Evolutionary conservation across 495 filamentous ascomycete genomes (phyloP).

Genomic region (Penicillium coffeae): DNA sequence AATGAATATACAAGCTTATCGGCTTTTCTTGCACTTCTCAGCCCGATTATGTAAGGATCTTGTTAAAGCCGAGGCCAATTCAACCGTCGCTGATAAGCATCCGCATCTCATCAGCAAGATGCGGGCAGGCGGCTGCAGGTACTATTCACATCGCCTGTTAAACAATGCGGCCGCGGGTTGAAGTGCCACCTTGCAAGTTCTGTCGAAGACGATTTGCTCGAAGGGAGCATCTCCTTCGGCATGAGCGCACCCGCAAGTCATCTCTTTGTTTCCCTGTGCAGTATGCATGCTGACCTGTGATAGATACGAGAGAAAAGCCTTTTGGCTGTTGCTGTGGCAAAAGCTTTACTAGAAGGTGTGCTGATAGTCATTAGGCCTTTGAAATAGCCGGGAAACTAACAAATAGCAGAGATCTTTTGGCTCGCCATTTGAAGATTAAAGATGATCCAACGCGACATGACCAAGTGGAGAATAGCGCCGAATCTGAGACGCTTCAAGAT

Average conservation of each 20-base stretch:
- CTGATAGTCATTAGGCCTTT: not conserved
- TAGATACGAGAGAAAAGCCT: conserved; percentile 5
- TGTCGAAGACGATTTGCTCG: conserved; percentile 3
- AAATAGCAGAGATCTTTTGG: not conserved
- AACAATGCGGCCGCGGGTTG: conserved; percentile 3
- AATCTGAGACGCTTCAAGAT: not conserved
- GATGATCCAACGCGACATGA: not conserved
- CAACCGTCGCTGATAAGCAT: not conserved
- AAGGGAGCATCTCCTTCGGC: conserved; percentile 6
- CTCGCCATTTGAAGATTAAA: conserved; percentile 3
- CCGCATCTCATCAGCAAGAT: not conserved
- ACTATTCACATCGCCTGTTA: not conserved
- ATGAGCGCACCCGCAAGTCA: conserved; percentile 2
- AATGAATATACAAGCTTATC: too few relatives aligned
- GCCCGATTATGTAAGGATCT: not conserved
- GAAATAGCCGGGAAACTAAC: not conserved
- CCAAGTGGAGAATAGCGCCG: not conserved
- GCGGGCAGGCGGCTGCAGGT: too few relatives aligned
- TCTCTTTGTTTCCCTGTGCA: not conserved
- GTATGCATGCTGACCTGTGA: not conserved
- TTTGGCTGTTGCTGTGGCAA: conserved; percentile 2
- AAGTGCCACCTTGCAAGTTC: conserved; percentile 5
- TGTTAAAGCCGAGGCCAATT: not conserved
- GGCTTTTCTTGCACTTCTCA: not conserved
- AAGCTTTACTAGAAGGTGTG: conserved; percentile 4